Evolutionary conservation across 2,329 filamentous ascomycete species (phyloP), one percentile per base, ranked within the genome.

Genomic region (Lasiodiplodia theobromae): DNA sequence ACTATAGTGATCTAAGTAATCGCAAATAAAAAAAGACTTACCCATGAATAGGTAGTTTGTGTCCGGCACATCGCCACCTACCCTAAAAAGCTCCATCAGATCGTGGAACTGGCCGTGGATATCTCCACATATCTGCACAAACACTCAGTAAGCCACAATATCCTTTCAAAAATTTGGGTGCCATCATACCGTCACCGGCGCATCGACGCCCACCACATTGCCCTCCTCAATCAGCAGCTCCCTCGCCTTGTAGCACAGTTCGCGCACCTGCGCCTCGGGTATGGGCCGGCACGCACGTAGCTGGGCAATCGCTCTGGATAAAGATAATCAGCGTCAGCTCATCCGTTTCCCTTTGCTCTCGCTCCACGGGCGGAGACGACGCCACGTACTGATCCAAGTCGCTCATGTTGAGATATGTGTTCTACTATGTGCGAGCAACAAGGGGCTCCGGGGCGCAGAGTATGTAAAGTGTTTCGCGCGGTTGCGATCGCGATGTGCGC

Each of bases 1-100:
- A 8, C 38, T 18, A 2, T 8, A 18, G 40, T 44, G 40, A 8
- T 44, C 7, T 8, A 23, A n/a, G 51, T 25, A 6, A 11, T 31
- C 51, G 37, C 16, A 25, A 23, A n/a, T 37, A 12, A 10, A 21
- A 34, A 23, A 34, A 23, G 3, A 21, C 72, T 44, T 85, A 92
- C 91, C 94, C 93, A 97, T 97, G 82, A 97, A 97, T 3, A 97
- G 88, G 80, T 97, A 97, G 77, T 97, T 97, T 38, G 94, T 97
- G 77, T 97, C 95, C 51, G 94, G 94, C 4, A 96, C 93, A 78
- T 97, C 93, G 71, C 94, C 94, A 70, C 94, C 94, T 4, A 97
- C 94, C 66, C 94, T 89, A 78, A 97, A 97, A 6, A 97, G 88
- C 81, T 97, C 95, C 95, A 97, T 97, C 75, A 97, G 82, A 78